Conservation (phyloP, 805 yeast genomes). For the Cyberlindnera americana region DNA sequence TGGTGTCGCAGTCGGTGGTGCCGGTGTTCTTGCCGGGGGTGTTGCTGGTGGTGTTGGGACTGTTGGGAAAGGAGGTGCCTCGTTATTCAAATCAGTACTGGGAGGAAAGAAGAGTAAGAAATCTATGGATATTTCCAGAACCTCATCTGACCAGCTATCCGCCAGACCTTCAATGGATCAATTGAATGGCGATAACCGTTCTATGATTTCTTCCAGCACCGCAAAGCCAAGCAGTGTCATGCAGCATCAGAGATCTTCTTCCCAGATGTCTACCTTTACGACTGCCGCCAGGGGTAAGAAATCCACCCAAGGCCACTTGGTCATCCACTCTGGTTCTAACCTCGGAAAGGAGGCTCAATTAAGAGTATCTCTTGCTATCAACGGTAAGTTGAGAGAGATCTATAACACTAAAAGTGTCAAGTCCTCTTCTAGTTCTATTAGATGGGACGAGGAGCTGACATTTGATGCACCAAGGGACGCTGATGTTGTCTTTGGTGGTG, state of each 20-base stretch:
- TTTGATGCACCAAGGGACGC: conserved; percentile 67
- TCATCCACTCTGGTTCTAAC: conserved; percentile 46
- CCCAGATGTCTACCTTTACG: conserved; percentile 24
- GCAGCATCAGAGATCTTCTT: conserved; percentile 20
- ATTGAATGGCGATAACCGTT: conserved; percentile 6
- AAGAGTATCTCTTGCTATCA: conserved; percentile 46
- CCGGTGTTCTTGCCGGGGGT: conserved; percentile 43
- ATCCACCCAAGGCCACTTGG: conserved; percentile 43
- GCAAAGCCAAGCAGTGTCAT: conserved; percentile 7
- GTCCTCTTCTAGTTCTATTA: conserved; percentile 40
- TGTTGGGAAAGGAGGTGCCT: conserved; percentile 43
- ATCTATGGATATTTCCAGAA: conserved; percentile 34
- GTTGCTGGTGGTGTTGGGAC: conserved; percentile 48
- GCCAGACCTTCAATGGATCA: conserved; percentile 9
- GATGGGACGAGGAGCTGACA: conserved; percentile 61
- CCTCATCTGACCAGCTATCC: conserved; percentile 19
- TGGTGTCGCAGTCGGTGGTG: conserved; percentile 38
- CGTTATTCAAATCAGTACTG: conserved; percentile 33
- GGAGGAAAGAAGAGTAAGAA: conserved; percentile 29
- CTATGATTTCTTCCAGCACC: conserved; percentile 6
- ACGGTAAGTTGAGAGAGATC: conserved; percentile 49
- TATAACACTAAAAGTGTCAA: conserved; percentile 62
- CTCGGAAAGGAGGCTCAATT: conserved; percentile 45
- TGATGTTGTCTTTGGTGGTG: conserved; percentile 54
- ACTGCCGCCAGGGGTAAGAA: conserved; percentile 18